Evolutionary conservation across 169 alveolate genomes (phyloP), one percentile per base, ranked within the genome.

Genomic region (Sarcocystis neurona): DNA sequence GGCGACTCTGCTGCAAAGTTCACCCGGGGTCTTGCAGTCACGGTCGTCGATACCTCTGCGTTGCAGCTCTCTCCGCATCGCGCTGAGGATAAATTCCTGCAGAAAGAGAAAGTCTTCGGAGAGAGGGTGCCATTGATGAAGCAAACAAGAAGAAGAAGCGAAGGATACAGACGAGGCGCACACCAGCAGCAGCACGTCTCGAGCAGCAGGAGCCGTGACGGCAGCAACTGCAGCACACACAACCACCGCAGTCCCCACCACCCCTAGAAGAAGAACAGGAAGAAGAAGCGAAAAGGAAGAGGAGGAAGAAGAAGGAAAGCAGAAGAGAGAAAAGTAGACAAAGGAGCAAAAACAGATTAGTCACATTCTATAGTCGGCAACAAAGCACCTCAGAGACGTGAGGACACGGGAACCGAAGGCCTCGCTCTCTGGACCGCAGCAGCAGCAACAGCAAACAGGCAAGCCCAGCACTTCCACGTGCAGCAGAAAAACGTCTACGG

Each of bases 1-100:
- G 37, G 82, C 82, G 56, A 72, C 58, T 30, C 82, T 48, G n/a
- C 41, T 72, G 82, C 56, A 72, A n/a, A 72, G 82, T 32, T 72
- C 82, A 6, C 41, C 46, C 30, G 82, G 58, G 1, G 82, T 72
- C n/a, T 72, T 48, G 56, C 82, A 72, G 82, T 72, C 82, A 0
- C 6, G 58, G n/a, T 72, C 82, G 56, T 72, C 82, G 46, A 72
- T 56, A 6, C 82, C 82, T 23, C 82, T 10, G n/a, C 32, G 82
- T 5, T 56, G 82, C 48, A 72, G 82, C n/a, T 72, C 82, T 18
- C 58, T 39, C 48, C 82, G 82, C 23, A 39, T 39, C 4, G 82
- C 82, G 48, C 41, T 39, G 15, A 72, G 56, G n/a, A 72, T 39
- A 32, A 72, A 72, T 56, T 72, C 58, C 82, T 72, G 56, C 70